phyloP scores from a whole-genome alignment of 2,329 filamentous ascomycete species.

The Annulohypoxylon truncatum region DNA sequence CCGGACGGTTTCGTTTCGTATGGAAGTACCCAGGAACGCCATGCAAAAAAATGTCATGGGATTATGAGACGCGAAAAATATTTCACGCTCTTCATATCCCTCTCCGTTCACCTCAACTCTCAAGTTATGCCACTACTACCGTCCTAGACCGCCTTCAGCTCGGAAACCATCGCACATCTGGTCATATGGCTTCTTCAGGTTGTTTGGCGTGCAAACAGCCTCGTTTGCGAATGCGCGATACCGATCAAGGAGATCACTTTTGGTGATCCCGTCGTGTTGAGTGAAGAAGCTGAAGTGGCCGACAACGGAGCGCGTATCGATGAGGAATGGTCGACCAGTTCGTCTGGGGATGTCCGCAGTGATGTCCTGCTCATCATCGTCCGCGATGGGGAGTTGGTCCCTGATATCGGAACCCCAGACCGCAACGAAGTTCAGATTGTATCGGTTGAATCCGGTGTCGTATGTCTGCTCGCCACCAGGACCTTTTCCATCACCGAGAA shows the following conservation, averaged over 20 bases:
- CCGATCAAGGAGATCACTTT: constrained; percentile 65
- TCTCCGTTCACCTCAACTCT: not conserved
- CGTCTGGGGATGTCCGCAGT: constrained; percentile 54
- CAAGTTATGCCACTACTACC: not conserved
- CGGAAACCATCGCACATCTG: constrained; percentile 31
- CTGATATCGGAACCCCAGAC: constrained; percentile 65
- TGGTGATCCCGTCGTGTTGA: constrained; percentile 57
- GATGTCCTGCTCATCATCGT: constrained; percentile 60
- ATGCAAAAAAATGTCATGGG: constrained; percentile 28
- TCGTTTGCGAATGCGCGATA: constrained; percentile 66
- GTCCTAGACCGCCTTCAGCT: constrained; percentile 23
- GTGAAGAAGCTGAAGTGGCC: constrained; percentile 64
- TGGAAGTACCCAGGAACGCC: constrained; percentile 35
- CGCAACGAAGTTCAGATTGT: constrained; percentile 66
- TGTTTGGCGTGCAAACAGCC: constrained; percentile 56
- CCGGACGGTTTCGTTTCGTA: constrained; percentile 17
- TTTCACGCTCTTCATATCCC: not conserved
- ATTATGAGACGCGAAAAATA: constrained; percentile 11
- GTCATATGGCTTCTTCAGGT: constrained; percentile 39
- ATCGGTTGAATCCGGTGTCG: constrained; percentile 61
- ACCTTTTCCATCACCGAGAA: constrained; percentile 3
- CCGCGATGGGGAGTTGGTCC: constrained; percentile 58
- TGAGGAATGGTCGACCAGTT: constrained; percentile 57
- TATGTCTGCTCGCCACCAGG: constrained; percentile 53
- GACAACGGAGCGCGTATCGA: constrained; percentile 65